phyloP scores from a whole-genome alignment of 305 asterid genomes.

The Rubia balearica region DNA sequence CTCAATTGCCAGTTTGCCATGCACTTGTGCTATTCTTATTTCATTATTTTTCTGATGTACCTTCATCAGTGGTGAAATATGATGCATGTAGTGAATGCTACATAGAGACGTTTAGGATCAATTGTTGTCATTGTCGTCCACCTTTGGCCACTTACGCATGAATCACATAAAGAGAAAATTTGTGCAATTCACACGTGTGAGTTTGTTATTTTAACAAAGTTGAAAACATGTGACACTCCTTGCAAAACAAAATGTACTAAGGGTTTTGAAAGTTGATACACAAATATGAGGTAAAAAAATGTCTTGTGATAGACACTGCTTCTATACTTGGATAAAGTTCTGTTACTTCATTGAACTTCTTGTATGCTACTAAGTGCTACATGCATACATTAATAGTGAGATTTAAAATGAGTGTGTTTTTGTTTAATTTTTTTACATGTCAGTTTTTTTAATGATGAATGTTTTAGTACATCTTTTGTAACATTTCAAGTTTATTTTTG shows the following conservation, averaged over 20 bases:
- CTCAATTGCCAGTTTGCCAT: background rate
- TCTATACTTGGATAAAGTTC: background rate
- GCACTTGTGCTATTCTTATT: background rate
- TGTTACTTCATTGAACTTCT: background rate
- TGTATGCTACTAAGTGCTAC: background rate
- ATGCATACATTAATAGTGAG: background rate
- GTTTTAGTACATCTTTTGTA: constrained; percentile 15
- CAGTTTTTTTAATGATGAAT: background rate
- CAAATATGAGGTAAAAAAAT: background rate
- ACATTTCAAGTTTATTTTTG: constrained; percentile 21
- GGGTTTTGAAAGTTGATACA: background rate
- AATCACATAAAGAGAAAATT: background rate
- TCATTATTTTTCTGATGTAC: background rate
- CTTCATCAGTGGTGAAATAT: background rate
- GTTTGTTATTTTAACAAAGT: background rate
- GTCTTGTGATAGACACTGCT: background rate
- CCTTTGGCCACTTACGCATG: background rate
- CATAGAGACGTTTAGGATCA: background rate
- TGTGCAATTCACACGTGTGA: background rate
- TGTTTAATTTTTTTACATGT: background rate
- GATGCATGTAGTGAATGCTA: background rate
- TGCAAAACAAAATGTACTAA: background rate
- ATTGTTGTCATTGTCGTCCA: background rate
- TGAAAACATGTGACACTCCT: background rate
- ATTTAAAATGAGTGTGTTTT: background rate